Evolutionary conservation across 2,329 filamentous ascomycete genomes (phyloP).

Genomic region (Apiospora sp.): DNA sequence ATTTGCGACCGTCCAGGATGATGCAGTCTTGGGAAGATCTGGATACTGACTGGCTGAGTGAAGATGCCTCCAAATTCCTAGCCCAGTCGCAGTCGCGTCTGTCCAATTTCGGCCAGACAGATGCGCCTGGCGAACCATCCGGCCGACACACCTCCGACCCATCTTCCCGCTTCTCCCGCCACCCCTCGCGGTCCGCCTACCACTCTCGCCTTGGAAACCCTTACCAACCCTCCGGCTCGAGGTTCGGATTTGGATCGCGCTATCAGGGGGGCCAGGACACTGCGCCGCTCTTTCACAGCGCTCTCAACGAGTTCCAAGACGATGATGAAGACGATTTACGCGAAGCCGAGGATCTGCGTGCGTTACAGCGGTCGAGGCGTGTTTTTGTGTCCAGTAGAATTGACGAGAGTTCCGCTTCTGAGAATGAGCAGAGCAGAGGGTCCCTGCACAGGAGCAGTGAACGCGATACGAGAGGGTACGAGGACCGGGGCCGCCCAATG

Average conservation of each 20-base stretch:
- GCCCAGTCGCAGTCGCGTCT: constrained; percentile 95
- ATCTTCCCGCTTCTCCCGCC: constrained; percentile 39
- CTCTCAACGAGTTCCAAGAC: constrained; percentile 88
- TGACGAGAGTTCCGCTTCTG: constrained; percentile 85
- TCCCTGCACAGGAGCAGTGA: constrained; percentile 64
- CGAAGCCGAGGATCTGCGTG: constrained; percentile 93
- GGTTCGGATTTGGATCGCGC: constrained; percentile 84
- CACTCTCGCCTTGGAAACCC: constrained; percentile 67
- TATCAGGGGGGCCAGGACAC: constrained; percentile 78
- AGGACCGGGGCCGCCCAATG: constrained; percentile 55
- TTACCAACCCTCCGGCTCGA: constrained; percentile 76
- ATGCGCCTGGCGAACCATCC: constrained; percentile 51
- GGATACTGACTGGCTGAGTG: constrained; percentile 30
- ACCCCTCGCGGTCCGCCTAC: constrained; percentile 41
- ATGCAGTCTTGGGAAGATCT: not conserved
- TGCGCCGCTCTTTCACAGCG: constrained; percentile 93
- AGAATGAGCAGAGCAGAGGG: constrained; percentile 70
- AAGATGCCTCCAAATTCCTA: constrained; percentile 96
- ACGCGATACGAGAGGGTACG: constrained; percentile 52
- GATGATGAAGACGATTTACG: constrained; percentile 93
- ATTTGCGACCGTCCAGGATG: constrained; percentile 19
- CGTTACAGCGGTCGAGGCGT: constrained; percentile 85
- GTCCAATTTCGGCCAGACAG: constrained; percentile 73
- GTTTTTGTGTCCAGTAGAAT: constrained; percentile 86
- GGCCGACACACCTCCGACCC: constrained; percentile 43